Evolutionary conservation across 495 filamentous ascomycete genomes (phyloP).

Genomic region (Hypoxylon rickii): DNA sequence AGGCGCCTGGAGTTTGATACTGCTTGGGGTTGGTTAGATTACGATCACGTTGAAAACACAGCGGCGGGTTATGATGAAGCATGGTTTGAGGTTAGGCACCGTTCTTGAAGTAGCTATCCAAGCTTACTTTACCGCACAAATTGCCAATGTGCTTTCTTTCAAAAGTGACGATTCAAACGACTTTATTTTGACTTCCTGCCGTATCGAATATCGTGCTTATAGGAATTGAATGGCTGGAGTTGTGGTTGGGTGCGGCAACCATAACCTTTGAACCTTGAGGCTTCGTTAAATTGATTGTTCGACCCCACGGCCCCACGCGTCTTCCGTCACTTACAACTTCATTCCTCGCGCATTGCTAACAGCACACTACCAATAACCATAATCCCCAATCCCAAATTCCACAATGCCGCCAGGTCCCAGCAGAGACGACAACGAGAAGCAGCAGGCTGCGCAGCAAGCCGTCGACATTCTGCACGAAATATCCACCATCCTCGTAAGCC

Average conservation of each 20-base stretch:
- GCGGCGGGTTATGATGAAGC: neutral
- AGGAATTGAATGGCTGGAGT: no score
- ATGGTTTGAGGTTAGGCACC: neutral
- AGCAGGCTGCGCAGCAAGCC: conserved; percentile 89
- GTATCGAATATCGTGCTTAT: no score
- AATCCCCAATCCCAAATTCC: neutral
- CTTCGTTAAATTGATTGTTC: neutral
- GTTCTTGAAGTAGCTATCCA: neutral
- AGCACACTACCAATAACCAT: neutral
- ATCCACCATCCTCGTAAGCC: conserved; percentile 75
- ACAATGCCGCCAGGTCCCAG: conserved; percentile 32
- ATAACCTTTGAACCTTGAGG: no score
- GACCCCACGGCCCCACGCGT: neutral
- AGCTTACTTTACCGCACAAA: no score
- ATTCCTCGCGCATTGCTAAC: neutral
- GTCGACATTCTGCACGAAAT: conserved; percentile 97
- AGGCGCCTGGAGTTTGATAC: conserved; percentile 12
- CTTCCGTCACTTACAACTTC: neutral
- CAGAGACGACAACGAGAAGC: conserved; percentile 67
- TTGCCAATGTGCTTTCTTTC: no score
- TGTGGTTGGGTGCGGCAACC: conserved; percentile 9
- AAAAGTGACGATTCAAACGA: no score
- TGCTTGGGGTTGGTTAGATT: neutral
- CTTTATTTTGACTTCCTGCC: no score
- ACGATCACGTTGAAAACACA: neutral